Evolutionary conservation across 805 yeast genomes (phyloP), one percentile per base, ranked within the genome.

Genomic region (Myxozyma vanderwaltii): DNA sequence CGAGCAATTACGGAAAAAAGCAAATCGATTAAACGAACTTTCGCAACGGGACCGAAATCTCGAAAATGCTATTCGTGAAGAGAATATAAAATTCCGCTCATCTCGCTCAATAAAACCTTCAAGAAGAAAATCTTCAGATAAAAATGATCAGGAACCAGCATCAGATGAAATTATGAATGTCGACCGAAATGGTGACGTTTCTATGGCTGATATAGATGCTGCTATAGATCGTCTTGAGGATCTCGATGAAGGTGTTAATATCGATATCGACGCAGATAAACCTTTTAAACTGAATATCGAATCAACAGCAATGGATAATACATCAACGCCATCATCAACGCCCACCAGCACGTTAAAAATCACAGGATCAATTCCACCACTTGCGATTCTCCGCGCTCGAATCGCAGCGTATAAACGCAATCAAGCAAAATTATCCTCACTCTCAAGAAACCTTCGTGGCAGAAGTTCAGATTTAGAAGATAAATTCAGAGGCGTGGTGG

Each of bases 401-500:
- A 82, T 92, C 43, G 79, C 81, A 48, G 96, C 97, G 1, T 92
- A 92, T 74, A 79, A 81, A 58, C 81, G 82, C 65, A 88, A 92
- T 69, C 88, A 88, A 68, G 74, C 73, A 4, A 77, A 77, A 46
- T 76, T 94, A 58, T 76, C 79, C 35, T 69, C 72, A 1, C 79
- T 87, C 50, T 78, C 89, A 41, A 75, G 74, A 35, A 77, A 75
- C 8, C 79, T 91, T 63, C 78, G 78, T 40, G 72, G 81, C 15
- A 79, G 83, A 10, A 83, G 86, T 19, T 73, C 78, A 21, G 82
- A 79, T 56, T 73, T 87, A 49, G 92, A 88, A 67, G 76, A 78
- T 27, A 92, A 92, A 72, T 94, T 91, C 75, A 85, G 94, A 68
- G 81, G 88, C 67, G 96, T 92, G 17, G 91, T 92, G 38, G 84